These are phyloP conservation scores for Neospora caninum DNA, from an alignment of 169 alveolate species.

Conservation along the genomic window DNA sequence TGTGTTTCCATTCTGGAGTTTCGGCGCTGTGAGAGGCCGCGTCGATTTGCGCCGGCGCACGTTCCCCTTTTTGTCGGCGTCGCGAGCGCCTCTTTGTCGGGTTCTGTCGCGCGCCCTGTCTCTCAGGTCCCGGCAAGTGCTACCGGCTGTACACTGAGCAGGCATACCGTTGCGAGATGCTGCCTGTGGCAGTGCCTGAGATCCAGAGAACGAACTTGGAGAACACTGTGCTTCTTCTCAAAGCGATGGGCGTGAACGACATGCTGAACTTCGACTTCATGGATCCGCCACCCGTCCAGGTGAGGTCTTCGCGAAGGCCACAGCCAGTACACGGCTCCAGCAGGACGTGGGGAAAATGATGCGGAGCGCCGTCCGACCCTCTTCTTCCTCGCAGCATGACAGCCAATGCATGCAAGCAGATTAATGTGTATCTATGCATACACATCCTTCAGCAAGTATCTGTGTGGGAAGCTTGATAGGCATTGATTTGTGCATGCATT, in stretches of 20 bases:
- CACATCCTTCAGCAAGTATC: no score
- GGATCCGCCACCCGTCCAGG: slow-evolving; percentile 97
- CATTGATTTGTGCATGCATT: no score
- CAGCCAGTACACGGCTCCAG: no score
- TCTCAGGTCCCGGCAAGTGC: slow-evolving; percentile 99
- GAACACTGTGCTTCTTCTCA: slow-evolving; percentile 96
- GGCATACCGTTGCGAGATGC: slow-evolving; percentile 98
- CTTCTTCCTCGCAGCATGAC: no score
- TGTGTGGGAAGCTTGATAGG: no score
- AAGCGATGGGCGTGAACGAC: slow-evolving; percentile 99
- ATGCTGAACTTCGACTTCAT: slow-evolving; percentile 97
- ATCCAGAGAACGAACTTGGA: slow-evolving; percentile 98
- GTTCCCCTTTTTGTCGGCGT: background rate
- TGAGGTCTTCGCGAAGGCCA: background rate
- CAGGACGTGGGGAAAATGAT: background rate
- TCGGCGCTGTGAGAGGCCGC: background rate
- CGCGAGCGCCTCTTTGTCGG: background rate
- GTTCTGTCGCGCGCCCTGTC: slow-evolving; percentile 90
- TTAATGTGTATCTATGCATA: no score
- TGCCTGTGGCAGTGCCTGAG: slow-evolving; percentile 99
- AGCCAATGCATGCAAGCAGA: no score
- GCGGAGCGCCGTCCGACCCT: background rate
- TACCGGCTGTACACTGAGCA: slow-evolving; percentile 98
- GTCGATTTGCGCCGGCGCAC: background rate
- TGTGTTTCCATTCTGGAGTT: no score